Percentiles rank a stretch among this genome's conserved stretches.
These are phyloP conservation scores for Termitomyces sp. DNA, from an alignment of 768 basidiomycete genomes.

Conservation along the genomic window DNA sequence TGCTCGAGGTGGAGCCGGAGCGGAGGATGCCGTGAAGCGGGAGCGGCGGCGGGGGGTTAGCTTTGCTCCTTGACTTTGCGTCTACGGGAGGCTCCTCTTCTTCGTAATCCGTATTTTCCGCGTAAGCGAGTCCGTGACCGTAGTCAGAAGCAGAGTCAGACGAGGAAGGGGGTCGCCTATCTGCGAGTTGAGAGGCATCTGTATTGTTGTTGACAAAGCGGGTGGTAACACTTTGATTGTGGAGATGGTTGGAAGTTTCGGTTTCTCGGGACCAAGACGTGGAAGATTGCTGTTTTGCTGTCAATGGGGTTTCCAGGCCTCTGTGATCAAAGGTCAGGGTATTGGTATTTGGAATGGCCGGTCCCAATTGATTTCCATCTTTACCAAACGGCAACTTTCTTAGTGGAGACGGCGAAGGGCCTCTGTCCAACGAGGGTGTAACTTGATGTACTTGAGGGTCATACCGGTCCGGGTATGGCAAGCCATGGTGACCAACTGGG, in stretches of 20 bases:
- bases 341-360: constrained; percentile 10
- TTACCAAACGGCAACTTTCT: constrained; percentile 56
- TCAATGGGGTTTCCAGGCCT: constrained; percentile 12
- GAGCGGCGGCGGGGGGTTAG: constrained; percentile 18
- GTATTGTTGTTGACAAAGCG: background rate
- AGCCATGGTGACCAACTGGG: constrained; percentile 17
- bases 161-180: constrained; percentile 1
- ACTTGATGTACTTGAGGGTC: constrained; percentile 3
- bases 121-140: constrained; percentile 40
- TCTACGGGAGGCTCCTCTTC: constrained; percentile 23
- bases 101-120: constrained; percentile 40
- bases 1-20: constrained; percentile 17
- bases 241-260: background rate
- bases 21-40: constrained; percentile 17
- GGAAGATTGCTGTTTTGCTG: constrained; percentile 8
- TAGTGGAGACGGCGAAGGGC: constrained; percentile 22
- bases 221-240: background rate
- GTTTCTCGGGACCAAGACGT: background rate
- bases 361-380: constrained; percentile 34
- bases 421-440: constrained; percentile 5
- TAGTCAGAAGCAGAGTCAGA: constrained; percentile 39
- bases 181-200: background rate
- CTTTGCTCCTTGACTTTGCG: constrained; percentile 15
- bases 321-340: constrained; percentile 2
- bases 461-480: constrained; percentile 14